Evolutionary conservation across 1,139 yeast genomes (phyloP), one percentile per base, ranked within the genome.

Genomic region (Sugiyamaella neomexicana): DNA sequence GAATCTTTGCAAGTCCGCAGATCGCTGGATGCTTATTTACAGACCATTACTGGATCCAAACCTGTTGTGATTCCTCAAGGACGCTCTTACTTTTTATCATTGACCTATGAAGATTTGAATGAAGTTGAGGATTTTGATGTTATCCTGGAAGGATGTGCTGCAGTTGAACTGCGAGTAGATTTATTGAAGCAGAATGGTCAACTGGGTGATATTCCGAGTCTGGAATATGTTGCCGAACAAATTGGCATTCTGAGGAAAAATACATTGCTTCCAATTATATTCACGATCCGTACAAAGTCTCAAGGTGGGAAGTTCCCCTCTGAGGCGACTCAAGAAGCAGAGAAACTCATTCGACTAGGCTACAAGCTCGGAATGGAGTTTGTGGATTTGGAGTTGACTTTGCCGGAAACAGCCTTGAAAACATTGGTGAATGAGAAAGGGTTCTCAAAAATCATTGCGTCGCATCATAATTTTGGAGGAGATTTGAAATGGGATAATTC

Each of bases 281-380:
- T 82, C 73, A 89, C 97, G 1, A 75, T 89, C 4, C 81, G 96
- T 68, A 87, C 96, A 1, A 68, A 73, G 61, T 75, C 84, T 9
- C 97, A 90, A 72, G 97, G 97, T 49, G 97, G 97, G 40, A 71
- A 75, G 44, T 86, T 88, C 73, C 86, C 87, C 0, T 85, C 83
- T 61, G 73, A 73, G 6, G 82, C 79, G 17, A 66, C 68, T 41
- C 77, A 70, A 7, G 67, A 72, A 23, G 78, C 89, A 55, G 79
- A 76, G 57, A 70, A 73, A 23, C 78, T 89, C 58, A 76, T 82
- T 54, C 67, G 71, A 31, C 74, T 85, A 59, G 97, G 90, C 2
- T 77, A 85, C 68, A 86, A 83, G 69, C 75, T 86, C 55, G 82
- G 81, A 43, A 70, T 80, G 40, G 80, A 76, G 48, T 79, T 71